Evolutionary conservation across 2,329 filamentous ascomycete genomes (phyloP).

Genomic region (Aspergillus fructus): DNA sequence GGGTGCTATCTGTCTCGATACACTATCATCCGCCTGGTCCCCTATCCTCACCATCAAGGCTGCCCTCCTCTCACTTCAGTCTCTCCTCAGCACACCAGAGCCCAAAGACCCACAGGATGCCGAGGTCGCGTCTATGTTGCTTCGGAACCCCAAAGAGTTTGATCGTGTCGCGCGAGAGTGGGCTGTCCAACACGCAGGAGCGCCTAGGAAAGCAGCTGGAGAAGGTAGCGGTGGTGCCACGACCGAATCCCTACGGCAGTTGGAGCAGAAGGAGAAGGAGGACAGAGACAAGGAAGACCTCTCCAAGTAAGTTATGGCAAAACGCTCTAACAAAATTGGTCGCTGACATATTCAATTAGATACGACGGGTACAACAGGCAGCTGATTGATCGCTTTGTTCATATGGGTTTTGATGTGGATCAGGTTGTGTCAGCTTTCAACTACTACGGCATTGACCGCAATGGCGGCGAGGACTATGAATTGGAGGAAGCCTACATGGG

Average conservation of each 20-base stretch:
- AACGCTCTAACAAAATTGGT: neutral
- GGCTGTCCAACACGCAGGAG: constrained; percentile 80
- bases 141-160: constrained; percentile 75
- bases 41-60: constrained; percentile 96
- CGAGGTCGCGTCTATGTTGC: constrained; percentile 87
- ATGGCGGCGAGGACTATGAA: constrained; percentile 75
- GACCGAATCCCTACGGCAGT: constrained; percentile 54
- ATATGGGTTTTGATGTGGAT: constrained; percentile 89
- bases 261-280: constrained; percentile 54
- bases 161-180: constrained; percentile 82
- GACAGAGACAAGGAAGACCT: constrained; percentile 57
- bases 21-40: constrained; percentile 84
- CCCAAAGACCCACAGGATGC: constrained; percentile 96
- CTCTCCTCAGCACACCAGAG: constrained; percentile 88
- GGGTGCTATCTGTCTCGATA: constrained; percentile 97
- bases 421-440: constrained; percentile 83
- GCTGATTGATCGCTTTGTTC: constrained; percentile 78
- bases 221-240: constrained; percentile 54
- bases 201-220: constrained; percentile 60
- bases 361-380: constrained; percentile 86
- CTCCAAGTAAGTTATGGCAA: constrained; percentile 45
- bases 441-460: constrained; percentile 76
- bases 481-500: constrained; percentile 89
- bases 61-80: constrained; percentile 87
- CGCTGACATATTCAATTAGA: constrained; percentile 48